Percentiles rank a stretch among this genome's conserved stretches.
Evolutionary conservation across 768 basidiomycete species (phyloP).

Genomic region (Rhodotorula graminis): DNA sequence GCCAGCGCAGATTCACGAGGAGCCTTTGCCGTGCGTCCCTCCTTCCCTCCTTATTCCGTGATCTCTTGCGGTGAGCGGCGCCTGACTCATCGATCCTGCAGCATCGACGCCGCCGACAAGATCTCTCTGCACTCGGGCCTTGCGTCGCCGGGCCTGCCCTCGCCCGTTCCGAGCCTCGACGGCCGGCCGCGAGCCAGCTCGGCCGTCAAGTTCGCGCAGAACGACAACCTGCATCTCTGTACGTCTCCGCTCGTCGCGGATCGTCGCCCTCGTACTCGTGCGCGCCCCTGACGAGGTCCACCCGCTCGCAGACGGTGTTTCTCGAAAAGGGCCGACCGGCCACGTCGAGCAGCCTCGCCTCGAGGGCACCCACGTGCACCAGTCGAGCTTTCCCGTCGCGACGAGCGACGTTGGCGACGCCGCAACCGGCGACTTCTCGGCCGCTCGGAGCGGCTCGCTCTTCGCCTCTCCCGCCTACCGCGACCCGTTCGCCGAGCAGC

Average conservation of each 20-base stretch:
- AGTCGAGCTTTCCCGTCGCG: not conserved
- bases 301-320: not conserved
- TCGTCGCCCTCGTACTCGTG: not conserved
- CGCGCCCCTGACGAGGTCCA: not conserved
- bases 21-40: conserved; percentile 62
- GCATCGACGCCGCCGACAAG: conserved; percentile 44
- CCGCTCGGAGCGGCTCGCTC: conserved; percentile 10
- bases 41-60: not conserved
- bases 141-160: not conserved
- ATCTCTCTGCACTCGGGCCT: conserved; percentile 44
- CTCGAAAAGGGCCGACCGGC: not conserved
- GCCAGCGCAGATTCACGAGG: conserved; percentile 63
- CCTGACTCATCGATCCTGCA: not conserved
- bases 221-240: conserved; percentile 25
- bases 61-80: too few relatives aligned
- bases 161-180: not conserved
- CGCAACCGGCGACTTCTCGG: conserved; percentile 5
- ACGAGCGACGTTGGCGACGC: conserved; percentile 15
- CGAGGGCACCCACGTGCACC: conserved; percentile 17
- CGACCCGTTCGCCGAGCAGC: conserved; percentile 16
- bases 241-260: not conserved
- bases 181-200: not conserved
- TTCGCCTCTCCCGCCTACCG: conserved; percentile 15
- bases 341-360: conserved; percentile 21
- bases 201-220: conserved; percentile 17